Evolutionary conservation across 2,329 filamentous ascomycete species (phyloP).

Genomic region (Thelonectria rubi): DNA sequence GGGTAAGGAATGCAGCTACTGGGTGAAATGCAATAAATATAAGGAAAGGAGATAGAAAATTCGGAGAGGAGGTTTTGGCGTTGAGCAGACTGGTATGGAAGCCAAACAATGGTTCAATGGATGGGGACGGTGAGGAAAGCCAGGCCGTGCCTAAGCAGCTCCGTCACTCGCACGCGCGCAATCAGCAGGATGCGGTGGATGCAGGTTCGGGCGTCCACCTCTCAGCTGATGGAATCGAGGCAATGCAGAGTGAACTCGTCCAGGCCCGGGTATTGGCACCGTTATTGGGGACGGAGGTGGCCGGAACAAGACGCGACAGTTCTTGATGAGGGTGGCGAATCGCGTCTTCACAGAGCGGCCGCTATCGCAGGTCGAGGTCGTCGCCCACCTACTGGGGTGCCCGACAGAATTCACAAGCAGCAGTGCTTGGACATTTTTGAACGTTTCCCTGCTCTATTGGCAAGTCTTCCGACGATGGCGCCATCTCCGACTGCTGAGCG

Average conservation of each 20-base stretch:
- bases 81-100: too few species aligned
- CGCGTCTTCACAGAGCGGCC: background rate
- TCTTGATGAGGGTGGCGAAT: background rate
- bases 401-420: background rate
- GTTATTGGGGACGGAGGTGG: background rate
- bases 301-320: conserved; percentile 2
- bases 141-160: too few species aligned
- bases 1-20: too few species aligned
- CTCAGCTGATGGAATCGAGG: background rate
- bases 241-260: background rate
- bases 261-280: too few species aligned
- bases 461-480: background rate
- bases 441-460: background rate
- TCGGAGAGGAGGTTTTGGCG: too few species aligned
- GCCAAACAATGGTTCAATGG: too few species aligned
- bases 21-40: too few species aligned
- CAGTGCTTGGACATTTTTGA: background rate
- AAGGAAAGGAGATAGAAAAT: too few species aligned
- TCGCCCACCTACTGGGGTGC: background rate
- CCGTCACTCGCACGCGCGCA: too few species aligned
- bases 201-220: too few species aligned
- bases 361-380: conserved; percentile 1
- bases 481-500: background rate
- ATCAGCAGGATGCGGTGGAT: too few species aligned
- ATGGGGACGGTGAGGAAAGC: too few species aligned